phyloP scores from a whole-genome alignment of 1,139 yeast species.

The Zygosaccharomyces sapae region DNA sequence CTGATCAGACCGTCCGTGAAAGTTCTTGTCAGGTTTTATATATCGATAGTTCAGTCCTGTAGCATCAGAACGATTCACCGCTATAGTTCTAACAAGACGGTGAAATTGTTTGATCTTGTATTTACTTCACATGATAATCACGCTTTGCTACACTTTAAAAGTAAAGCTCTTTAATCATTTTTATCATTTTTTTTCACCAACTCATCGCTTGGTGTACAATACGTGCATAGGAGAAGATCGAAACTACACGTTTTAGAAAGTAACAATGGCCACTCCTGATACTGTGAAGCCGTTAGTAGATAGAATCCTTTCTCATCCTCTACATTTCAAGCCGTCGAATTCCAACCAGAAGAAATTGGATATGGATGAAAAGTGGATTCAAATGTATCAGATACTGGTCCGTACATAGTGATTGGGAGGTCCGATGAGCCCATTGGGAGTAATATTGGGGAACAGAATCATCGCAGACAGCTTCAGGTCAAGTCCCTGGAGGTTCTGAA shows the following conservation, averaged over 20 bases:
- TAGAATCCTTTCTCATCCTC: constrained; percentile 54
- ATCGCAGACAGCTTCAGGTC: constrained; percentile 1
- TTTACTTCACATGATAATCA: not conserved
- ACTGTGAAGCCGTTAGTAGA: constrained; percentile 45
- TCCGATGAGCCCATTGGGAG: constrained; percentile 22
- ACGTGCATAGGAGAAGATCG: constrained; percentile 1
- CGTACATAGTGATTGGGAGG: constrained; percentile 34
- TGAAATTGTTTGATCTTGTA: not conserved
- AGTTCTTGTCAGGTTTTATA: too few species aligned
- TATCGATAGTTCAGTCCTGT: too few species aligned
- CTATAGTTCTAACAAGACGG: not conserved
- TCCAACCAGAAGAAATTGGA: constrained; percentile 5
- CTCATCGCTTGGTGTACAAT: constrained; percentile 1
- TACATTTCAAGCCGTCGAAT: constrained; percentile 53
- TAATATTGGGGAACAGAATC: constrained; percentile 18
- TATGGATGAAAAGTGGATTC: constrained; percentile 18
- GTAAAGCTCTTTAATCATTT: not conserved
- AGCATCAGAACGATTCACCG: not conserved
- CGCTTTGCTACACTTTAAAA: not conserved
- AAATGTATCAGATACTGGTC: constrained; percentile 35
- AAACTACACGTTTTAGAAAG: not conserved
- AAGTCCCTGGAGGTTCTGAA: not conserved
- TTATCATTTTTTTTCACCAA: not conserved
- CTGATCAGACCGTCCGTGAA: too few species aligned
- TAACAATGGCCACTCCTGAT: constrained; percentile 27